phyloP scores from a whole-genome alignment of 2,329 filamentous ascomycete genomes.

The Aschersonia sp. region DNA sequence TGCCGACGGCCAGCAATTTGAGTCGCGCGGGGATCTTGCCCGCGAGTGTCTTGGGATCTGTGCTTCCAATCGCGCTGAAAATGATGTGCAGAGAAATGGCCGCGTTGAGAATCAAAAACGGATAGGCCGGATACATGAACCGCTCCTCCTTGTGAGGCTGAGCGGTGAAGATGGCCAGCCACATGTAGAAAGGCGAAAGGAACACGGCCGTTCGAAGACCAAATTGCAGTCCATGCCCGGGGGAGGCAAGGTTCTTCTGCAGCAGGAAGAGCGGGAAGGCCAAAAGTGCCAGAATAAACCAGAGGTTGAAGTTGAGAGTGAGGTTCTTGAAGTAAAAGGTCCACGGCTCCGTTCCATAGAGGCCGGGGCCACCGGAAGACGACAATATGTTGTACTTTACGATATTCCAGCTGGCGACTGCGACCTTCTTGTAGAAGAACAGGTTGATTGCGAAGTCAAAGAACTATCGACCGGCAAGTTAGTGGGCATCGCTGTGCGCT shows the following conservation, averaged over 20 bases:
- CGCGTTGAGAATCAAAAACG: conserved; percentile 77
- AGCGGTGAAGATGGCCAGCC: conserved; percentile 78
- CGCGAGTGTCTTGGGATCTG: conserved; percentile 48
- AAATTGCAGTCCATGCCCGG: conserved; percentile 49
- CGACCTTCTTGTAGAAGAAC: conserved; percentile 71
- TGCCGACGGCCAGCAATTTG: conserved; percentile 51
- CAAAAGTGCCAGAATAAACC: conserved; percentile 68
- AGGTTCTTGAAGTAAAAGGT: conserved; percentile 91
- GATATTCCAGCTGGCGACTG: conserved; percentile 79
- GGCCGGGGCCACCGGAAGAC: conserved; percentile 65
- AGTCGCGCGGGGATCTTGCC: conserved; percentile 60
- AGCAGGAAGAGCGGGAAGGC: conserved; percentile 62
- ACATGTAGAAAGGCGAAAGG: conserved; percentile 79
- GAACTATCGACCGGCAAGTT: conserved; percentile 28
- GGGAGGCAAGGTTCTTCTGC: conserved; percentile 52
- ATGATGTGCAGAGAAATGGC: conserved; percentile 73
- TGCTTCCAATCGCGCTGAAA: conserved; percentile 58
- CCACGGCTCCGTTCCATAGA: conserved; percentile 95
- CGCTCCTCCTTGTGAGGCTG: conserved; percentile 97
- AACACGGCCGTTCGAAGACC: conserved; percentile 66
- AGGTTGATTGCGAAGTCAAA: conserved; percentile 60
- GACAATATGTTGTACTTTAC: conserved; percentile 92
- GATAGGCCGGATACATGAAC: conserved; percentile 97
- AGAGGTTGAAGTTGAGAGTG: conserved; percentile 86
- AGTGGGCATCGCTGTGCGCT: neutral